These are phyloP conservation scores for Torulaspora microellipsoides DNA, from an alignment of 805 yeast genomes.

Conservation along the genomic window DNA sequence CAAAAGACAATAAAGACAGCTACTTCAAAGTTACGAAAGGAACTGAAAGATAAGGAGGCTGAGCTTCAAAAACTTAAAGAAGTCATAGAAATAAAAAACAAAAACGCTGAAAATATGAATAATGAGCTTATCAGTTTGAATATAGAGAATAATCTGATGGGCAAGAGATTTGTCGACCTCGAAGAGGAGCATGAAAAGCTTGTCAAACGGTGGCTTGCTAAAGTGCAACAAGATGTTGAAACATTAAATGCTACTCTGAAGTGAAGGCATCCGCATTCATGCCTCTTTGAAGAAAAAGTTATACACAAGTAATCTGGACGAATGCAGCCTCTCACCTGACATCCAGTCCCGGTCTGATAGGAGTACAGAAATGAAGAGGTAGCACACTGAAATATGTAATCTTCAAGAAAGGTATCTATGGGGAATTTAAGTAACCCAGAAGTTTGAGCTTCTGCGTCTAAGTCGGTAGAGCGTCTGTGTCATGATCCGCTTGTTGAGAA, in stretches of 20 bases:
- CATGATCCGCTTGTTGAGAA: constrained; percentile 44
- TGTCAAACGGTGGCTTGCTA: constrained; percentile 55
- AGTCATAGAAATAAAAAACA: constrained; percentile 43
- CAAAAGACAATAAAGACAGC: constrained; percentile 3
- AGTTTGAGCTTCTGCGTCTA: constrained; percentile 41
- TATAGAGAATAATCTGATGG: constrained; percentile 47
- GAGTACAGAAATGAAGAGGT: too few relatives aligned
- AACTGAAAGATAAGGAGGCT: constrained; percentile 17
- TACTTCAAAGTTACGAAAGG: constrained; percentile 14
- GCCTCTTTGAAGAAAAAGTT: neutral
- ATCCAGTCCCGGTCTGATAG: too few relatives aligned
- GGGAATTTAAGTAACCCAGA: too few relatives aligned
- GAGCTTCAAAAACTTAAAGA: constrained; percentile 29
- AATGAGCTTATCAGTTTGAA: constrained; percentile 62
- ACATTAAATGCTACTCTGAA: constrained; percentile 39
- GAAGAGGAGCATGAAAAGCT: constrained; percentile 47
- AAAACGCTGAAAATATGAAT: constrained; percentile 53
- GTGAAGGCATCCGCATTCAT: too few relatives aligned
- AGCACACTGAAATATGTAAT: too few relatives aligned
- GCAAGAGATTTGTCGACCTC: constrained; percentile 35
- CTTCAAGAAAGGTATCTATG: too few relatives aligned
- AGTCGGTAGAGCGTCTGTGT: constrained; percentile 46
- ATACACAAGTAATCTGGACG: too few relatives aligned
- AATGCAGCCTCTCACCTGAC: too few relatives aligned
- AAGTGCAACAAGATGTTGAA: constrained; percentile 57